These are phyloP conservation scores for Capsicum rhomboideum DNA, from an alignment of 257 asterid genomes.

Conservation along the genomic window DNA sequence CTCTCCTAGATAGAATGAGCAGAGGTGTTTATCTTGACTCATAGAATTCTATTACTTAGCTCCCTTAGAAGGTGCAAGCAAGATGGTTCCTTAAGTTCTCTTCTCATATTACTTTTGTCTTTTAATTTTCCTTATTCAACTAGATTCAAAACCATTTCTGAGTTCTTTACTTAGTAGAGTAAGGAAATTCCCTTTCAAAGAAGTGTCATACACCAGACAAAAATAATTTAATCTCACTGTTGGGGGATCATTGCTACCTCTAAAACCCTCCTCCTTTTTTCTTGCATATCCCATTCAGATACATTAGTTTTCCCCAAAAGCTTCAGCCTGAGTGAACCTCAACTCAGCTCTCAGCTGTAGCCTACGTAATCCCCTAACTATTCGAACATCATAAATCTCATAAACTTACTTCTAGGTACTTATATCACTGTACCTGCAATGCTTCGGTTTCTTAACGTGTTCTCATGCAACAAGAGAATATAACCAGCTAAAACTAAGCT, in stretches of 20 bases:
- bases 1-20: background rate
- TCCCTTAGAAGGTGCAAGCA: background rate
- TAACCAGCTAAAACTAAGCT: background rate
- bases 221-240: no score
- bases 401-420: background rate
- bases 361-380: background rate
- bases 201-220: background rate
- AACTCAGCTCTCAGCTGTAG: background rate
- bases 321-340: background rate
- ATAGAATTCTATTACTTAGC: background rate
- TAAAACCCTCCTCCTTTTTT: no score
- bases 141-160: no score
- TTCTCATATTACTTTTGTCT: background rate
- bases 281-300: background rate
- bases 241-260: no score
- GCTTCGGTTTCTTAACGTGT: background rate
- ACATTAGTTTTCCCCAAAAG: background rate
- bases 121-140: background rate
- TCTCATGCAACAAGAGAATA: background rate
- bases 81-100: background rate
- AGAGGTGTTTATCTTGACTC: background rate
- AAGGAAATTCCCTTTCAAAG: background rate
- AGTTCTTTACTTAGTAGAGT: background rate
- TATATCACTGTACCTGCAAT: background rate
- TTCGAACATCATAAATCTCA: background rate